phyloP scores from a whole-genome alignment of 768 basidiomycete species.

The Leccinum variicolor region DNA sequence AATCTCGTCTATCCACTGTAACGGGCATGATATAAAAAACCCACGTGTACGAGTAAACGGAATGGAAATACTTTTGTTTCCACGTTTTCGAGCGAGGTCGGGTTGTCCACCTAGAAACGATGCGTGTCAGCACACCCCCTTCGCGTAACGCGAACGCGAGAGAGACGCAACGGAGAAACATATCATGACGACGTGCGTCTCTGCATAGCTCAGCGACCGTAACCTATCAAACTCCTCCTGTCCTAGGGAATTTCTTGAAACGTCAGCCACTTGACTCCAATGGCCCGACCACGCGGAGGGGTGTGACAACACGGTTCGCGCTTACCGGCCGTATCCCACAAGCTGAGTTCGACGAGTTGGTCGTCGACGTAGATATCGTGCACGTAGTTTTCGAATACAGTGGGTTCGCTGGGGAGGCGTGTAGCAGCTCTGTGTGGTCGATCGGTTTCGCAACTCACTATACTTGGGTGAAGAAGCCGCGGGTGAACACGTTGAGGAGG shows the following conservation, averaged over 20 bases:
- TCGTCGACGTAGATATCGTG: conserved; percentile 87
- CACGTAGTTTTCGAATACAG: conserved; percentile 97
- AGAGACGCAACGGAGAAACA: conserved; percentile 78
- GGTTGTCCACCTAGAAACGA: conserved; percentile 77
- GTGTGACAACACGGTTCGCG: background rate
- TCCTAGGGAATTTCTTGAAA: conserved; percentile 47
- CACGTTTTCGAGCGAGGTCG: conserved; percentile 93
- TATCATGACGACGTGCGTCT: conserved; percentile 94
- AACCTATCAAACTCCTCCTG: conserved; percentile 96
- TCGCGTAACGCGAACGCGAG: background rate
- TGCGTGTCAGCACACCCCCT: background rate
- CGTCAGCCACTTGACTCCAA: conserved; percentile 18
- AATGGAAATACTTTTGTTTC: conserved; percentile 67
- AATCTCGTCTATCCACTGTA: conserved; percentile 91
- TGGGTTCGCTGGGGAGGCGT: conserved; percentile 62
- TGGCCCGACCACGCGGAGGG: background rate
- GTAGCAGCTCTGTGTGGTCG: background rate
- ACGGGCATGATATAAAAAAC: background rate
- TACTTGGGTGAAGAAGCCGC: conserved; percentile 92
- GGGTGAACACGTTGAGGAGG: conserved; percentile 81
- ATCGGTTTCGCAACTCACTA: conserved; percentile 55
- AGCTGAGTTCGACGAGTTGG: conserved; percentile 81
- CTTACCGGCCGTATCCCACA: conserved; percentile 97
- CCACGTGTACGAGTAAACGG: background rate
- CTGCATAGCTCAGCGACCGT: conserved; percentile 92